Percentiles rank a stretch among this genome's conserved stretches.
These are phyloP conservation scores for Avena eriantha DNA, from an alignment of 176 grass and related monocot genomes.

Conservation along the genomic window DNA sequence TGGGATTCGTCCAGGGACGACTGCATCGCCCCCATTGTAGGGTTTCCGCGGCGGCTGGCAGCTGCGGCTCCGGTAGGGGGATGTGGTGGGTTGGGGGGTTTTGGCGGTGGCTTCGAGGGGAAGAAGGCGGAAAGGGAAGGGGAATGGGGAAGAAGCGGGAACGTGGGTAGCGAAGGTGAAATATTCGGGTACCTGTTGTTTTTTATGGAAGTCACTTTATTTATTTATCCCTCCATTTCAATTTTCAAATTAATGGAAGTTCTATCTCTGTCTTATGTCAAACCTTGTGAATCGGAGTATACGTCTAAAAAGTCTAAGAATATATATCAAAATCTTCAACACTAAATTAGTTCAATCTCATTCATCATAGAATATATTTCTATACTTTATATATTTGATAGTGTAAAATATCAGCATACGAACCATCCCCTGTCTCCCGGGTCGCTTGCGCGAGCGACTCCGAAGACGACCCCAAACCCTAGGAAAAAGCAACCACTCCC, in stretches of 20 bases:
- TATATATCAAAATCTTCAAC: neutral
- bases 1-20: neutral
- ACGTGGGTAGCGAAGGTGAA: neutral
- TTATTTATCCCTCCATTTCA: neutral
- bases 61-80: neutral
- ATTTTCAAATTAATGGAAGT: neutral
- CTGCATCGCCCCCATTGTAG: neutral
- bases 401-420: neutral
- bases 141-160: neutral
- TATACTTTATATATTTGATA: neutral
- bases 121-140: neutral
- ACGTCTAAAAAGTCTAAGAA: neutral
- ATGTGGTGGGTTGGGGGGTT: neutral
- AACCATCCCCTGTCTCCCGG: too few species aligned
- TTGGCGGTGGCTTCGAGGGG: constrained; percentile 11
- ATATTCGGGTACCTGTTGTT: neutral
- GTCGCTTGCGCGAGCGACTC: too few species aligned
- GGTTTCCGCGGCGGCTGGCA: neutral
- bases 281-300: neutral
- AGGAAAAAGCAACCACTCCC: too few species aligned
- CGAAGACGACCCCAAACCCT: too few species aligned
- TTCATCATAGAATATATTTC: neutral
- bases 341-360: neutral
- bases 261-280: neutral
- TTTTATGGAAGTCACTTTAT: neutral